These are phyloP conservation scores for Colletotrichum lini DNA, from an alignment of 2,329 filamentous ascomycete species.

Conservation along the genomic window DNA sequence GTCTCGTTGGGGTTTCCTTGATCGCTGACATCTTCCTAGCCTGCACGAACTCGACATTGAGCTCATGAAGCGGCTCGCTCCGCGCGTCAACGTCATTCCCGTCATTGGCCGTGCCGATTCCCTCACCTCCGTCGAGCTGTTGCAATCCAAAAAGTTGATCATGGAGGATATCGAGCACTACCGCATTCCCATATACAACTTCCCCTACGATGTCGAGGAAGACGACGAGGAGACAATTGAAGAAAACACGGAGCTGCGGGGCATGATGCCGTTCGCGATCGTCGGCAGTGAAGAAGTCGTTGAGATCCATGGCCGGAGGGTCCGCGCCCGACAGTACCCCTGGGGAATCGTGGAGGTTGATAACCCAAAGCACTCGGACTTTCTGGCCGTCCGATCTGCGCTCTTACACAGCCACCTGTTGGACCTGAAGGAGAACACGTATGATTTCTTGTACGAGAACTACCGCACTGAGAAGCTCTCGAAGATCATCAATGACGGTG, in stretches of 20 bases:
- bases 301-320: constrained; percentile 92
- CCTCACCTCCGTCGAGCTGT: constrained; percentile 94
- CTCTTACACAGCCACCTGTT: constrained; percentile 98
- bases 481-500: constrained; percentile 91
- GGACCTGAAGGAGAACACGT: constrained; percentile 99
- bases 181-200: constrained; percentile 99
- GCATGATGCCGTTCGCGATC: constrained; percentile 99
- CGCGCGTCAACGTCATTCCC: constrained; percentile 98
- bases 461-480: constrained; percentile 99
- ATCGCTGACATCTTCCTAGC: constrained; percentile 60
- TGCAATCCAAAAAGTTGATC: constrained; percentile 99
- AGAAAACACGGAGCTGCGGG: constrained; percentile 97
- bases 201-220: constrained; percentile 99
- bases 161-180: constrained; percentile 99
- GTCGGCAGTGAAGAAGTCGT: constrained; percentile 96
- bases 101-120: constrained; percentile 99
- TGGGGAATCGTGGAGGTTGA: constrained; percentile 99
- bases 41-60: constrained; percentile 99
- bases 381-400: constrained; percentile 95
- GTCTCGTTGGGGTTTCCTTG: no score
- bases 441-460: constrained; percentile 99
- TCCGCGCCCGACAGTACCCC: constrained; percentile 96
- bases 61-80: constrained; percentile 98
- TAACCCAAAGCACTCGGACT: constrained; percentile 98
- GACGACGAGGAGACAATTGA: constrained; percentile 99